Percentiles rank a stretch among this genome's conserved stretches.
Conservation (phyloP, 306 rosid species). For the Oemleria cerasiformis region DNA sequence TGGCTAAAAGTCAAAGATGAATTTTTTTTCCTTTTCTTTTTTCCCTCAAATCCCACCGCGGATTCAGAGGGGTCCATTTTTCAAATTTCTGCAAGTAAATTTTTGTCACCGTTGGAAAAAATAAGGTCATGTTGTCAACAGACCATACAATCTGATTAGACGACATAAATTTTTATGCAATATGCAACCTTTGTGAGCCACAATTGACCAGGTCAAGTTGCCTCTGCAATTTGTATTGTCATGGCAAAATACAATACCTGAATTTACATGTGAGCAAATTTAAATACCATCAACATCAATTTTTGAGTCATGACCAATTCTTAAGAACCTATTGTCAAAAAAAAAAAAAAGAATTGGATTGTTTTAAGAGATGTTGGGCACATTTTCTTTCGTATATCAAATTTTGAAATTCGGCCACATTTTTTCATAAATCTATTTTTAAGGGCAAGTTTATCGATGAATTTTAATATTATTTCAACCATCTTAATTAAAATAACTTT, state of each 20-base stretch:
- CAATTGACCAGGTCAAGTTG: slow-evolving; percentile 11
- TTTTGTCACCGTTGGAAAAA: neutral
- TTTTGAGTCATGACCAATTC: neutral
- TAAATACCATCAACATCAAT: neutral
- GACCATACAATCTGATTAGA: neutral
- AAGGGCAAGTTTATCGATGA: too few species aligned
- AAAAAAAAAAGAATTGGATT: neutral
- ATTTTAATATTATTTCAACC: too few species aligned
- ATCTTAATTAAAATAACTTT: too few species aligned
- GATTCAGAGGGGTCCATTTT: neutral
- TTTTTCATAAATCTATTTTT: too few species aligned
- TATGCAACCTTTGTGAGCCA: slow-evolving; percentile 4
- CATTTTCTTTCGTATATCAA: too few species aligned
- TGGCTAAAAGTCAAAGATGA: neutral
- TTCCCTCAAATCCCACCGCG: neutral
- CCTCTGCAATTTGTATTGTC: neutral
- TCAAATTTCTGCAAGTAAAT: neutral
- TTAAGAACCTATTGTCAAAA: neutral
- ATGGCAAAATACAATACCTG: too few species aligned
- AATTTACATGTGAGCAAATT: neutral
- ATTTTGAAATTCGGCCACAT: too few species aligned
- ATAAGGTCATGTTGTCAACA: neutral
- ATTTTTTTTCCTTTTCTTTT: neutral
- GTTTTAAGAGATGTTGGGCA: too few species aligned
- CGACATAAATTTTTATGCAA: neutral